Percentiles rank a stretch among this genome's conserved stretches.
These are phyloP conservation scores for Meira nashicola DNA, from an alignment of 1,284 basidiomycete species.

Conservation along the genomic window DNA sequence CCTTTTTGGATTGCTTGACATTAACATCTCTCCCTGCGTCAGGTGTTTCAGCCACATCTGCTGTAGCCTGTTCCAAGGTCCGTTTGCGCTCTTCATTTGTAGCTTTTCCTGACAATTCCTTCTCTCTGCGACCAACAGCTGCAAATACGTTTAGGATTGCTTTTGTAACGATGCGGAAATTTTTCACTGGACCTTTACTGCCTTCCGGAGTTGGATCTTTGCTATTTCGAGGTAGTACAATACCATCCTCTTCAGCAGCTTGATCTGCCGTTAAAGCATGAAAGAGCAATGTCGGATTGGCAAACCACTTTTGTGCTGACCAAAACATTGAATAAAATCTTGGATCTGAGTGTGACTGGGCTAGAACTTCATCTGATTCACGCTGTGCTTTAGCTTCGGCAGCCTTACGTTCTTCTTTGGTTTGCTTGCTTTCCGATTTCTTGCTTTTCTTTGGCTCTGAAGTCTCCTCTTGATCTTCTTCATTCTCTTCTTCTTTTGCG, in stretches of 20 bases:
- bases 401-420: background rate
- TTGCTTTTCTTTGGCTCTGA: constrained; percentile 6
- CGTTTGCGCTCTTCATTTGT: constrained; percentile 1
- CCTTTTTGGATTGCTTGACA: background rate
- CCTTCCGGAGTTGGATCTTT: constrained; percentile 36
- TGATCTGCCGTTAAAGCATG: no score
- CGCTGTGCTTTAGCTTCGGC: constrained; percentile 6
- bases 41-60: background rate
- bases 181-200: constrained; percentile 27
- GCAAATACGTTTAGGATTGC: constrained; percentile 35
- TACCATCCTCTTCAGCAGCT: constrained; percentile 4
- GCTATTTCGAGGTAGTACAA: constrained; percentile 2
- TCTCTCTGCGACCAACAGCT: constrained; percentile 29
- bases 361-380: constrained; percentile 19
- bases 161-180: constrained; percentile 25
- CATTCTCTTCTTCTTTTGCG: constrained; percentile 18
- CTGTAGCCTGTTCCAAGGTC: constrained; percentile 6
- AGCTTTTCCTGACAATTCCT: constrained; percentile 19
- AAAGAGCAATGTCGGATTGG: constrained; percentile 38
- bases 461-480: constrained; percentile 15
- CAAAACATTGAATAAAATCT: constrained; percentile 46
- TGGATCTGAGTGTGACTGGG: constrained; percentile 6
- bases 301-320: constrained; percentile 42
- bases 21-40: background rate
- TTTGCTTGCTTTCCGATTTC: constrained; percentile 3